Base-by-base conservation (phyloP, 2,329 filamentous ascomycete genomes). In the Fusarium bactridioides region DNA sequence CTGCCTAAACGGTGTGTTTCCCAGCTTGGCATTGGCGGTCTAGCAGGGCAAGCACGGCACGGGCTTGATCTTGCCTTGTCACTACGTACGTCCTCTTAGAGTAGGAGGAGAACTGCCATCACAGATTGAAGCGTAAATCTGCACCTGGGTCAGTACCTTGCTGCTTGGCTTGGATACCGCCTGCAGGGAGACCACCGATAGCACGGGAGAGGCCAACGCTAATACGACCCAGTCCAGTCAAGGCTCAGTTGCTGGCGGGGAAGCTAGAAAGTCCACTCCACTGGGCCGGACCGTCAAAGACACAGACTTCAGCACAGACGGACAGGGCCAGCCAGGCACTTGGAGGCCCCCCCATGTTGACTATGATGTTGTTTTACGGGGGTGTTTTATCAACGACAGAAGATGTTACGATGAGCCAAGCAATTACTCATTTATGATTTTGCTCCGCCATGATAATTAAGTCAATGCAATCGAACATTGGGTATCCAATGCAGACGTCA, bases 181-280 rank as follows among this genome's bases (percentile, higher is more conserved):
- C 45, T 67, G 64, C 65, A 70, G 64, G 45, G 69, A 63, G 68
- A 65, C 51, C 51, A 60, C 60, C 53, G 38, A 67, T 29, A 58
- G 48, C 55, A 54, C 69, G 63, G 69, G 63, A 74, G 69, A 58
- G 74, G 69, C 66, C 48, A 62, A 72, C 71, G 64, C 72, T 74
- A 74, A 57, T 44, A 72, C 43, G 35, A 51, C 62, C 57, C 53
- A 67, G 64, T 56, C 61, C 44, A 54, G 48, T 35, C 40, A 47
- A 25, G 19, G n/a, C 54, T 25, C 35, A 29, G 23, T 55, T 41
- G 51, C 25, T 41, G 51, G 51, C 51, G 38, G 38, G 54, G 51
- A 68, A 74, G 67, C 61, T 70, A 60, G 33, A 64, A 54, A 54
- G 60, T 45, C 69, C 53, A 60, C 61, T 66, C 53, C 63, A 29